Evolutionary conservation across 1,284 basidiomycete genomes (phyloP).

Genomic region (Boletus semigastroideus): DNA sequence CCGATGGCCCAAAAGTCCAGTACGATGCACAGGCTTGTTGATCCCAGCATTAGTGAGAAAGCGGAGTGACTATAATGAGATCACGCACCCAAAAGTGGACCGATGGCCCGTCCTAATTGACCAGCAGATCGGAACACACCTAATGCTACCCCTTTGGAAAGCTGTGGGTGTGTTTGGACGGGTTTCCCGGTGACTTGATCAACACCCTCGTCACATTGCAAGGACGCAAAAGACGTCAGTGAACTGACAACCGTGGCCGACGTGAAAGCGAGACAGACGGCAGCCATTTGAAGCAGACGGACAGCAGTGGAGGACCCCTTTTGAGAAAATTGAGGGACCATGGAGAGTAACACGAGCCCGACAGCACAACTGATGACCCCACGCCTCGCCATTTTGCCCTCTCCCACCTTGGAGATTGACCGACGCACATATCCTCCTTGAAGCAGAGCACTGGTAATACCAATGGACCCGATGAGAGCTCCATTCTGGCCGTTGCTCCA

Average conservation of each 20-base stretch:
- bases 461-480: slow-evolving; percentile 82
- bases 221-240: slow-evolving; percentile 80
- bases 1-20: slow-evolving; percentile 80
- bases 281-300: slow-evolving; percentile 68
- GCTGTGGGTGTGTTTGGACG: slow-evolving; percentile 54
- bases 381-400: slow-evolving; percentile 74
- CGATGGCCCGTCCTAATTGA: slow-evolving; percentile 86
- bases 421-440: slow-evolving; percentile 91
- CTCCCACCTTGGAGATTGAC: slow-evolving; percentile 66
- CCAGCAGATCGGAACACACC: slow-evolving; percentile 85
- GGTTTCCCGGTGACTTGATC: slow-evolving; percentile 59
- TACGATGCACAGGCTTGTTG: slow-evolving; percentile 76
- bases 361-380: slow-evolving; percentile 73
- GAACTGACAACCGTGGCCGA: slow-evolving; percentile 90
- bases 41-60: slow-evolving; percentile 7
- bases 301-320: slow-evolving; percentile 48
- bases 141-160: slow-evolving; percentile 82
- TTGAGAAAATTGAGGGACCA: slow-evolving; percentile 59
- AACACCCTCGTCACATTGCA: slow-evolving; percentile 77
- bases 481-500: slow-evolving; percentile 92
- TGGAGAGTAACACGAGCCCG: slow-evolving; percentile 66
- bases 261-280: slow-evolving; percentile 84
- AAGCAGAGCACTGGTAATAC: slow-evolving; percentile 80
- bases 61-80: neutral
- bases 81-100: slow-evolving; percentile 75